Evolutionary conservation across 2,329 filamentous ascomycete species (phyloP).

Genomic region (Penicillium sclerotiorum): DNA sequence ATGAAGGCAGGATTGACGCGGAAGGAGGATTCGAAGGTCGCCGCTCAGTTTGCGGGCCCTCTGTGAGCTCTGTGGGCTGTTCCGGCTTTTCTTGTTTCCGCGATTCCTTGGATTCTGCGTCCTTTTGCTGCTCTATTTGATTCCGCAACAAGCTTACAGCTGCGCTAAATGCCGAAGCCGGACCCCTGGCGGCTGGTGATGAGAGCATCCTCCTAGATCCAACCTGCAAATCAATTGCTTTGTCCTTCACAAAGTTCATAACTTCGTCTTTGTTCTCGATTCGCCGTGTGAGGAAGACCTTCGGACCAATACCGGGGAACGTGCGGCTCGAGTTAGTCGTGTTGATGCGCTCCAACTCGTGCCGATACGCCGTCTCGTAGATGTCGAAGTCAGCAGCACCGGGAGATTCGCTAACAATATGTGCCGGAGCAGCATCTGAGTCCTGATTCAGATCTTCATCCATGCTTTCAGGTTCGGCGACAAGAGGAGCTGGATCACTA

Average conservation of each 20-base stretch:
- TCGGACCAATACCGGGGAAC: slow-evolving; percentile 50
- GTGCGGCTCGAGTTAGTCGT: slow-evolving; percentile 28
- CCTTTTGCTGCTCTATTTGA: slow-evolving; percentile 23
- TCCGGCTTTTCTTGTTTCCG: background rate
- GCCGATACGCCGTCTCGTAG: slow-evolving; percentile 84
- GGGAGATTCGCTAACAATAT: slow-evolving; percentile 78
- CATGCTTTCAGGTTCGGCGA: slow-evolving; percentile 37
- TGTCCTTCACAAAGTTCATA: slow-evolving; percentile 34
- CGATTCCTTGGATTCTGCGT: background rate
- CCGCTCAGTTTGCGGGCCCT: slow-evolving; percentile 3
- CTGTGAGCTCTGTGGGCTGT: background rate
- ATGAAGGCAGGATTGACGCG: slow-evolving; percentile 16
- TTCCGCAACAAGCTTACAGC: slow-evolving; percentile 22
- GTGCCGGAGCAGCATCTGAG: slow-evolving; percentile 21
- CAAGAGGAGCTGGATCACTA: slow-evolving; percentile 17
- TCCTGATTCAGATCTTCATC: slow-evolving; percentile 37
- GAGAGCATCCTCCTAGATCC: slow-evolving; percentile 10
- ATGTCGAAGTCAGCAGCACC: slow-evolving; percentile 82
- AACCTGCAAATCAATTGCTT: slow-evolving; percentile 25
- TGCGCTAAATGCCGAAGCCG: slow-evolving; percentile 18
- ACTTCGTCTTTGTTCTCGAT: slow-evolving; percentile 49
- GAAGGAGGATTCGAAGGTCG: slow-evolving; percentile 15
- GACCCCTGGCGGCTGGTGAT: slow-evolving; percentile 2
- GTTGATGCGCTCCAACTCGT: slow-evolving; percentile 74
- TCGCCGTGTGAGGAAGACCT: slow-evolving; percentile 60